phyloP scores from a whole-genome alignment of 2,329 filamentous ascomycete species.

The Furcasterigmium furcatum region DNA sequence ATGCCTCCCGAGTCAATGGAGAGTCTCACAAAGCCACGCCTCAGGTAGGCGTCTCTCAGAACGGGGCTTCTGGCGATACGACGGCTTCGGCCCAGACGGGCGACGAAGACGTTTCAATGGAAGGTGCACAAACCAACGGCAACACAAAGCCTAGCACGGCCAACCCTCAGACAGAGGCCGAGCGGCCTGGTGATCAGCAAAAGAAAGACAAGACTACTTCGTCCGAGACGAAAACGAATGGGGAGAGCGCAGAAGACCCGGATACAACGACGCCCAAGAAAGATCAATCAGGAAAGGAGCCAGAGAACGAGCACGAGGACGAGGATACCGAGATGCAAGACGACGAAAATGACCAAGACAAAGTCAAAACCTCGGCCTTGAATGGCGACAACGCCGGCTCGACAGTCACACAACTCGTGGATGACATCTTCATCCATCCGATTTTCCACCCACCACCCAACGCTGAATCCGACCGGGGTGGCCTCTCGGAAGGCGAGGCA shows the following conservation, averaged over 20 bases:
- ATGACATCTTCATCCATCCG: constrained; percentile 64
- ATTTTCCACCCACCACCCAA: constrained; percentile 66
- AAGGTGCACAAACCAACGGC: constrained; percentile 8
- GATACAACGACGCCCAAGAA: background rate
- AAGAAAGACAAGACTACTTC: background rate
- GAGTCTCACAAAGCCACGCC: constrained; percentile 8
- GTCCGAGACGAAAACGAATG: no score
- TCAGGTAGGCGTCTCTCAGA: constrained; percentile 4
- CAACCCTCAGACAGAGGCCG: constrained; percentile 2
- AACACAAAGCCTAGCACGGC: constrained; percentile 3
- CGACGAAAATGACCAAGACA: background rate
- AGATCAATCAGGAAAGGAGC: background rate
- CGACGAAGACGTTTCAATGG: constrained; percentile 17
- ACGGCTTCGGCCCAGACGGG: constrained; percentile 2
- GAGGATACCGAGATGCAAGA: constrained; percentile 7
- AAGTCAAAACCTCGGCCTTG: background rate
- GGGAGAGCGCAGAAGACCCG: no score
- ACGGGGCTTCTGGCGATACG: constrained; percentile 13
- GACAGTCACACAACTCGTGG: constrained; percentile 17
- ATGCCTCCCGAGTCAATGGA: constrained; percentile 13
- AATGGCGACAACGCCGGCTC: constrained; percentile 9
- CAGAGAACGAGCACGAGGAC: background rate
- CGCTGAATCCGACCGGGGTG: constrained; percentile 65
- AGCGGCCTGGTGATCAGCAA: constrained; percentile 1
- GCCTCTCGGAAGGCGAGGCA: constrained; percentile 70